Evolutionary conservation across 441 rosid genomes (phyloP).

Genomic region (Aleurites moluccanus): DNA sequence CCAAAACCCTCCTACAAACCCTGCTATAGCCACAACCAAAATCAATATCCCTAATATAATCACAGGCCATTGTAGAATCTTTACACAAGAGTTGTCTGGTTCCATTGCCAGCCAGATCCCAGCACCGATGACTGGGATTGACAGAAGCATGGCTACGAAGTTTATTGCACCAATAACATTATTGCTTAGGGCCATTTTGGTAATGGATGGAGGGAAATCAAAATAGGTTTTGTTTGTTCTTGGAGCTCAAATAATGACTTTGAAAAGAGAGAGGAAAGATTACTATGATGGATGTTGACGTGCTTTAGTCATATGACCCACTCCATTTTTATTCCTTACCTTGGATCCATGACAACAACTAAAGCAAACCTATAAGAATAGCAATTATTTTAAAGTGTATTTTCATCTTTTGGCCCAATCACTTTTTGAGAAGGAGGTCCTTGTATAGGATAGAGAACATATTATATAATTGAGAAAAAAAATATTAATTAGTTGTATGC

Average conservation of each 20-base stretch:
- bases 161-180: constrained; percentile 83
- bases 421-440: constrained; percentile 39
- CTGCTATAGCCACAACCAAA: constrained; percentile 62
- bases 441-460: constrained; percentile 17
- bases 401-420: constrained; percentile 4
- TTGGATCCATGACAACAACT: constrained; percentile 36
- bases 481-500: no score
- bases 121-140: constrained; percentile 76
- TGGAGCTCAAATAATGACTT: constrained; percentile 12
- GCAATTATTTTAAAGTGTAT: constrained; percentile 5
- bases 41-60: constrained; percentile 72
- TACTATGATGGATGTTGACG: background rate
- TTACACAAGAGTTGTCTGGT: constrained; percentile 74
- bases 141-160: constrained; percentile 77
- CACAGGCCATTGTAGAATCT: constrained; percentile 88
- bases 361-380: constrained; percentile 16
- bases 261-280: background rate
- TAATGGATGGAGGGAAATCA: no score
- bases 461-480: background rate
- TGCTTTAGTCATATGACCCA: constrained; percentile 29
- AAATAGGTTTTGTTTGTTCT: background rate
- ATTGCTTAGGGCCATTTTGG: constrained; percentile 78
- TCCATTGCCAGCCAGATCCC: constrained; percentile 79
- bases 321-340: constrained; percentile 37
- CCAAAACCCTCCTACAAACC: constrained; percentile 86